Evolutionary conservation across 768 basidiomycete genomes (phyloP).

Genomic region (Naganishia vaughanmartiniae): DNA sequence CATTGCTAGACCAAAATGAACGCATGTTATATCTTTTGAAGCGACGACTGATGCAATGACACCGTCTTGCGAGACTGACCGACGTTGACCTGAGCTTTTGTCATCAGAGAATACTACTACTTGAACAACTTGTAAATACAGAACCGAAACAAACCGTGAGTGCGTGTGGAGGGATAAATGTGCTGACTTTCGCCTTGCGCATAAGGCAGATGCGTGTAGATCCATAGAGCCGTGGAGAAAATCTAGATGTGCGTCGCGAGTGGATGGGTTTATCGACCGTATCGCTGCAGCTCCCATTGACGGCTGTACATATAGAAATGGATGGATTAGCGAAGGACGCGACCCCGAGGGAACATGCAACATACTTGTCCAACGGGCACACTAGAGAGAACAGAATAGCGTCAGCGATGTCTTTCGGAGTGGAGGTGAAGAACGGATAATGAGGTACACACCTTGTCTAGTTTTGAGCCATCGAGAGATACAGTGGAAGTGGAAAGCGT

Average conservation of each 20-base stretch:
- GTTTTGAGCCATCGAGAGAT: conserved; percentile 99
- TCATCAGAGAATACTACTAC: conserved; percentile 15
- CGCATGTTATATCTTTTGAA: background rate
- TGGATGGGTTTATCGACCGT: conserved; percentile 43
- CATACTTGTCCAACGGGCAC: conserved; percentile 53
- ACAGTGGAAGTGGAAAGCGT: conserved; percentile 99
- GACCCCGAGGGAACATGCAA: background rate
- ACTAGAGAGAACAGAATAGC: conserved; percentile 37
- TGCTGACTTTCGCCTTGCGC: background rate
- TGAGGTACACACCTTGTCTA: conserved; percentile 48
- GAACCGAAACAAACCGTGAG: background rate
- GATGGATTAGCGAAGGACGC: background rate
- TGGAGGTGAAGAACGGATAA: background rate
- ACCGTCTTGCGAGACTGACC: no score
- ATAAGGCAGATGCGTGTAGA: background rate
- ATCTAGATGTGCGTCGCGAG: background rate
- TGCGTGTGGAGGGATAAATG: background rate
- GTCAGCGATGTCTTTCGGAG: background rate
- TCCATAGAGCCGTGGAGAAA: background rate
- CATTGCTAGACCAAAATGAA: background rate
- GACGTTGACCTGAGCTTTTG: background rate
- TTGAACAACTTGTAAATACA: conserved; percentile 26
- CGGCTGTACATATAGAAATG: conserved; percentile 36
- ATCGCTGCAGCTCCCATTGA: conserved; percentile 52
- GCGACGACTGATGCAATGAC: background rate